Evolutionary conservation across 352 stramenopile genomes (phyloP), one percentile per base, ranked within the genome.

Genomic region (Phytophthora quininea): DNA sequence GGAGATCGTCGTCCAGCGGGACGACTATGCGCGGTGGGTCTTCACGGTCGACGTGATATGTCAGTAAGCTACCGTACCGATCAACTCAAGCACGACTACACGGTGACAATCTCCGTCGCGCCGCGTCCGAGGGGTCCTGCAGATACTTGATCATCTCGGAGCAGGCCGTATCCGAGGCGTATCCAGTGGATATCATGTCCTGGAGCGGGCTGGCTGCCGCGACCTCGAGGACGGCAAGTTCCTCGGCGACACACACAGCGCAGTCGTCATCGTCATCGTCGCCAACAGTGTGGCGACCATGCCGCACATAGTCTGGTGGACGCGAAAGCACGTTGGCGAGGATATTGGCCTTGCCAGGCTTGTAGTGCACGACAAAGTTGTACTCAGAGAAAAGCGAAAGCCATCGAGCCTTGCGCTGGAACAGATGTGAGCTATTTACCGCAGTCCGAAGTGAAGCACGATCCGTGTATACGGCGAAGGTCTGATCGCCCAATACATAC

Each of bases 121-220:
- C 27, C 27, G 38, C 15, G 29, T 53, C 46, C 1, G 29, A 54
- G 7, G 37, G 64, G 0, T 45, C 38, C 3, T n/a, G 31, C 29
- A 72, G 37, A 51, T 62, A 58, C 55, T 55, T 38, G 24, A 66
- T 55, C 15, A 65, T 29, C 15, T 51, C 31, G 15, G 15, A 10
- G 10, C 42, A 65, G 7, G 29, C 19, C 12, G 24, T 1, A 6
- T 63, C 56, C 6, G 31, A n/a, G 4, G n/a, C 31, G 29, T 63
- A 54, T 4, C 19, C 45, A 32, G 42, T 12, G 10, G 50, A 9
- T 0, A 62, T 67, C 14, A 35, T 12, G 11, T 62, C 31, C 12
- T 24, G 50, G 9, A 60, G 43, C 40, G 59, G 24, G 15, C 29
- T 40, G 15, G 29, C 24, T n/a, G 52, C 37, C 27, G 43, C n/a